Evolutionary conservation across 1,284 basidiomycete genomes (phyloP).

Genomic region (Cerrena zonata): DNA sequence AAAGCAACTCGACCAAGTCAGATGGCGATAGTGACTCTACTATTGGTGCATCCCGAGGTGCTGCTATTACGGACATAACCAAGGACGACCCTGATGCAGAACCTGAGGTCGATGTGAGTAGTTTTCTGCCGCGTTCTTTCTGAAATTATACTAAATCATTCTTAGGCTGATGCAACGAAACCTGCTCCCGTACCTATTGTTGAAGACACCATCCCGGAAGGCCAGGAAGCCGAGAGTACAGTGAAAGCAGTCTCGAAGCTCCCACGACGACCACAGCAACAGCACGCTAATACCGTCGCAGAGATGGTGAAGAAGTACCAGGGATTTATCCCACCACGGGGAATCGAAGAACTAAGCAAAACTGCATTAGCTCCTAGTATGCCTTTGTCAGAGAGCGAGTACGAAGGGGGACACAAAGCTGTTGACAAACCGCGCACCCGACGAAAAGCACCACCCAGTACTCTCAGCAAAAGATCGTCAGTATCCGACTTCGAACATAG

Average conservation of each 20-base stretch:
- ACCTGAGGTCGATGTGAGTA: too few relatives aligned
- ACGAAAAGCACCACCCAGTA: slow-evolving; percentile 42
- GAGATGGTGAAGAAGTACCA: slow-evolving; percentile 83
- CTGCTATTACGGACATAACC: slow-evolving; percentile 27
- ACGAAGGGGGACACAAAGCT: slow-evolving; percentile 41
- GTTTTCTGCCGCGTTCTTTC: too few relatives aligned
- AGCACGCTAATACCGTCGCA: slow-evolving; percentile 72
- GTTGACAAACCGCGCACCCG: slow-evolving; percentile 36
- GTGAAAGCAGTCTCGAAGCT: slow-evolving; percentile 49
- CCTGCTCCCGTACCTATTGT: too few relatives aligned
- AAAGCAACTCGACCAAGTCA: slow-evolving; percentile 24
- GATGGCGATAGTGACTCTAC: slow-evolving; percentile 84
- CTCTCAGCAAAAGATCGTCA: slow-evolving; percentile 51
- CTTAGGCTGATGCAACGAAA: too few relatives aligned
- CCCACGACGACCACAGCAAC: slow-evolving; percentile 56
- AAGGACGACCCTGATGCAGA: background rate
- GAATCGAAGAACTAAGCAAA: slow-evolving; percentile 62
- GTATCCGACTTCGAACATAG: slow-evolving; percentile 83
- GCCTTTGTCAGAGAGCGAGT: slow-evolving; percentile 65
- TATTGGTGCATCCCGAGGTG: slow-evolving; percentile 58
- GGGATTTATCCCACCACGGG: slow-evolving; percentile 66
- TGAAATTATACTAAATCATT: too few relatives aligned
- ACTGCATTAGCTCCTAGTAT: slow-evolving; percentile 58
- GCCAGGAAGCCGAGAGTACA: background rate
- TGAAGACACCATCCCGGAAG: too few relatives aligned